These are phyloP conservation scores for Eudorina sp. DNA, from an alignment of 139 green algal genomes.

Conservation along the genomic window DNA sequence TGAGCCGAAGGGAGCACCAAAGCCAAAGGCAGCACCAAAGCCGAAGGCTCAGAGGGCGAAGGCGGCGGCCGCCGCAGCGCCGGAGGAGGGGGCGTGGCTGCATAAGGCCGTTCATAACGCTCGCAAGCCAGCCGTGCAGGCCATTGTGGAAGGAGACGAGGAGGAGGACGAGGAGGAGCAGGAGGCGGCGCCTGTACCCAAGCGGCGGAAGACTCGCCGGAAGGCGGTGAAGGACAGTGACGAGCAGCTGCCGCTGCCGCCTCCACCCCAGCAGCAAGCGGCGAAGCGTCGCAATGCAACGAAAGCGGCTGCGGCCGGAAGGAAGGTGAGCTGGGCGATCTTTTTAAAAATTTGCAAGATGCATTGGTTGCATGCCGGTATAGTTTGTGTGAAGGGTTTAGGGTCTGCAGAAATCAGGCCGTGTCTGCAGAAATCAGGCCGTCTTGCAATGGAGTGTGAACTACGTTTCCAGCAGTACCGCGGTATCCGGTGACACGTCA, in stretches of 20 bases:
- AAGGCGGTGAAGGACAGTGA: neutral
- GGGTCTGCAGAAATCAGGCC: too few relatives aligned
- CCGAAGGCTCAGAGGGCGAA: neutral
- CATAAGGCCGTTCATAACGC: neutral
- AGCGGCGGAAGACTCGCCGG: neutral
- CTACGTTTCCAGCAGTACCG: too few relatives aligned
- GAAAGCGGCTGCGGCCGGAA: neutral
- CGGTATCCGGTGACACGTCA: too few relatives aligned
- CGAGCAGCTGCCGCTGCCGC: neutral
- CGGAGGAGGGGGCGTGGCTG: slow-evolving; percentile 16
- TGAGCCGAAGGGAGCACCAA: neutral
- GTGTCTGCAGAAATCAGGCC: too few relatives aligned
- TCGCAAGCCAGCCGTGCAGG: neutral
- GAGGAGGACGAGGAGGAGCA: slow-evolving; percentile 16
- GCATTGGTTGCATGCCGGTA: too few relatives aligned
- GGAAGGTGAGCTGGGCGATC: neutral
- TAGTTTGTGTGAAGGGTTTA: too few relatives aligned
- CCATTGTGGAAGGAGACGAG: neutral
- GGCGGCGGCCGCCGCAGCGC: neutral
- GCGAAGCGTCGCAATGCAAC: neutral
- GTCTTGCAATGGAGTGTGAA: too few relatives aligned
- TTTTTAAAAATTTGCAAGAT: too few relatives aligned
- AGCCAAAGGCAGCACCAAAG: neutral
- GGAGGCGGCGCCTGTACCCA: neutral
- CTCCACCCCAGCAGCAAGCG: neutral